Evolutionary conservation across 306 rosid genomes (phyloP), one percentile per base, ranked within the genome.

Genomic region (Rubus parviflorus): DNA sequence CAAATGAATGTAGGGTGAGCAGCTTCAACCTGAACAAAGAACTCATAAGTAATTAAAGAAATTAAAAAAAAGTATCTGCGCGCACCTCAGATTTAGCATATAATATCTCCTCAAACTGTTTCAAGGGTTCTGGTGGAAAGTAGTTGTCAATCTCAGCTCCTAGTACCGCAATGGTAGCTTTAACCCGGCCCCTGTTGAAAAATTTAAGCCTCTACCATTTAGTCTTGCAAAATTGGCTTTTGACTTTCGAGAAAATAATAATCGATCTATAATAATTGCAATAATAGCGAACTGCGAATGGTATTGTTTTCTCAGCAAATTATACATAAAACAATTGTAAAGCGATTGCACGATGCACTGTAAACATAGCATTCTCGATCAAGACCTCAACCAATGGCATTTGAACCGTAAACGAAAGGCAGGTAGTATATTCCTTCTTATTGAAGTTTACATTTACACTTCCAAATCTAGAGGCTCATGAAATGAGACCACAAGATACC

Each of bases 91-190:
- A 77, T 76, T 83, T 90, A 67, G 89, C 75, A 78, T 40, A 8
- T 25, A 90, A 77, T 75, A 78, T 75, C 73, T 86, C 80, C 79
- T 86, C 89, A 71, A 90, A 88, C 79, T 90, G 83, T 76, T 85
- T 30, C 35, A 30, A 30, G 35, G 2, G 35, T 70, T 82, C 81
- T 0, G 92, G 90, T 60, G 90, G 95, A 77, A 83, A 79, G 12
- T 73, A 6, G 0, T 63, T 14, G 81, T 90, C 90, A 30, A 46
- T 54, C 85, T 88, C 88, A 30, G 89, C 90, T 75, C 95, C 95
- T 64, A 90, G 83, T 14, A 90, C 1, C 7, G 88, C 64, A 76
- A 72, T 83, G 62, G 85, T 90, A 83, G 69, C 73, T 71, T 83
- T 84, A 75, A 83, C 84, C n/a, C n/a, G n/a, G n/a, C n/a, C 68